A percentile compares a stretch with the other conserved stretches of the same genome.
These are phyloP conservation scores for Cryptococcus deneoformans DNA, from an alignment of 1,284 basidiomycete genomes.

Conservation along the genomic window DNA sequence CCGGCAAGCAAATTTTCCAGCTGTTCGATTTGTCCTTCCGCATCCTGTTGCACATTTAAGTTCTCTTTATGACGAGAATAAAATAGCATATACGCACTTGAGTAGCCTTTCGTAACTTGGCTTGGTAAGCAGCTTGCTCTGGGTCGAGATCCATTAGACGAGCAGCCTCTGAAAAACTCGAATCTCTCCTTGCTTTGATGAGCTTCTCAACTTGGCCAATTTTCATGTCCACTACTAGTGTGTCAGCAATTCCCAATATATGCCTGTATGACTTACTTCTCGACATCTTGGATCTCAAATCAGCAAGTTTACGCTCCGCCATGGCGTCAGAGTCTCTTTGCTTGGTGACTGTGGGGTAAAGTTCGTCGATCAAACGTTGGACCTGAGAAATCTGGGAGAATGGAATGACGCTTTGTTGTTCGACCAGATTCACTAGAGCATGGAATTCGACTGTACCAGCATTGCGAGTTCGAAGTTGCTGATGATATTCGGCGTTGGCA, in stretches of 20 bases:
- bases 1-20: conserved; percentile 29
- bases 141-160: conserved; percentile 50
- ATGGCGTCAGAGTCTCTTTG: conserved; percentile 25
- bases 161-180: conserved; percentile 51
- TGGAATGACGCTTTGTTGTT: conserved; percentile 28
- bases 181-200: conserved; percentile 52
- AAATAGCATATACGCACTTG: conserved; percentile 33
- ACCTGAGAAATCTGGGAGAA: conserved; percentile 36
- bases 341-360: conserved; percentile 29
- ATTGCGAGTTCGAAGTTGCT: conserved; percentile 5
- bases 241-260: conserved; percentile 8
- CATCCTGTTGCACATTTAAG: conserved; percentile 22
- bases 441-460: conserved; percentile 15
- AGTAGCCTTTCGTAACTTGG: conserved; percentile 48
- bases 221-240: conserved; percentile 48
- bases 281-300: conserved; percentile 51
- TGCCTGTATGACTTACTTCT: conserved; percentile 40
- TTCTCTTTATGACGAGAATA: too few relatives aligned
- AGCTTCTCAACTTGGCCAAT: conserved; percentile 52
- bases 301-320: conserved; percentile 43
- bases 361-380: conserved; percentile 18
- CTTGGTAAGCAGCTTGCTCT: conserved; percentile 53
- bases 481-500: conserved; percentile 31
- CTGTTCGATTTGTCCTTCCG: conserved; percentile 50
- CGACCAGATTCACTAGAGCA: conserved; percentile 30